phyloP scores from a whole-genome alignment of 2,329 filamentous ascomycete genomes.

The Scedosporium apiospermum region DNA sequence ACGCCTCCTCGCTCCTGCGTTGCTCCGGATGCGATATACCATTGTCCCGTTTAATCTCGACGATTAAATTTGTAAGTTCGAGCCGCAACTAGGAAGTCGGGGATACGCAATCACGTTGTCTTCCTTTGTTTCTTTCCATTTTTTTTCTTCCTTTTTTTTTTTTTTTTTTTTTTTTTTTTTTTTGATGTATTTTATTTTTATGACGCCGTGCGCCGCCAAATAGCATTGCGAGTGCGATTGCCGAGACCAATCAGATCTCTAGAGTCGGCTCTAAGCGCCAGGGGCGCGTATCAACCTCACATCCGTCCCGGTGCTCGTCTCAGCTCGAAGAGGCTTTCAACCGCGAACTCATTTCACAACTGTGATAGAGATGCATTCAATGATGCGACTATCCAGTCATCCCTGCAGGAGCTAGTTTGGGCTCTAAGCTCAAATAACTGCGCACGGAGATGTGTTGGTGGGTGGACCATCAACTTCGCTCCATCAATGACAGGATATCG shows the following conservation, averaged over 20 bases:
- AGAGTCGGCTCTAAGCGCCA: constrained; percentile 1
- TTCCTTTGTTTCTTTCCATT: neutral
- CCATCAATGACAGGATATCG: neutral
- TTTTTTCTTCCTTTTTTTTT: neutral
- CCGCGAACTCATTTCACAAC: neutral
- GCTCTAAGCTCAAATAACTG: neutral
- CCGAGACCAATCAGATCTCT: constrained; percentile 1
- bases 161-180: too few species aligned
- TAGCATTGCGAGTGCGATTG: constrained; percentile 2
- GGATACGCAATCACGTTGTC: neutral
- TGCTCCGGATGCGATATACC: neutral
- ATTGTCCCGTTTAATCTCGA: neutral
- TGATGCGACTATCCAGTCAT: neutral
- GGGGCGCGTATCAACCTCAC: neutral
- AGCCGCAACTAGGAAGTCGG: neutral
- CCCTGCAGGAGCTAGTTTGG: neutral
- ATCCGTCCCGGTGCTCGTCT: neutral
- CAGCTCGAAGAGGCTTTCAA: neutral
- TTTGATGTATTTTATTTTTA: neutral
- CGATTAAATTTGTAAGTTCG: neutral
- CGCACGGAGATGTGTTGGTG: neutral
- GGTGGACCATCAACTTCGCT: neutral
- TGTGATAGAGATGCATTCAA: neutral
- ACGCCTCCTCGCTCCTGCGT: neutral
- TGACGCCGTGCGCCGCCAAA: neutral